Conservation (phyloP, 345 rosid species). For the Xanthoceras sorbifolium region DNA sequence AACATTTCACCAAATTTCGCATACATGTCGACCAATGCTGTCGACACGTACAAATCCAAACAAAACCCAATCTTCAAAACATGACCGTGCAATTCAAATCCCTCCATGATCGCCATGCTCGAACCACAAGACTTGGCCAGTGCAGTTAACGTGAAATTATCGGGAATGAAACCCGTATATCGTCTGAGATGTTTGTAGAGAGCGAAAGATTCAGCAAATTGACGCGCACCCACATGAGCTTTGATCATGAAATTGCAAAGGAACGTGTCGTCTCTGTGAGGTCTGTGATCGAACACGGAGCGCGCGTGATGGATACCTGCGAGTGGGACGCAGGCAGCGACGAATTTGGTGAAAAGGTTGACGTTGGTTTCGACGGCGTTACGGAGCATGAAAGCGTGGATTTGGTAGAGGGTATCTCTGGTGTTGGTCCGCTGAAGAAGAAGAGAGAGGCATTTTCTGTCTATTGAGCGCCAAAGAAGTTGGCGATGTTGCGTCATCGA, state of each 20-base stretch:
- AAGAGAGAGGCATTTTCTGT: slow-evolving; percentile 54
- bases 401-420: slow-evolving; percentile 45
- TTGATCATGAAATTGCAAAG: slow-evolving; percentile 76
- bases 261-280: slow-evolving; percentile 52
- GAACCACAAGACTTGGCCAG: slow-evolving; percentile 55
- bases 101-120: slow-evolving; percentile 44
- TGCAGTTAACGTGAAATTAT: slow-evolving; percentile 58
- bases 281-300: slow-evolving; percentile 50
- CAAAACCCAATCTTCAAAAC: slow-evolving; percentile 55
- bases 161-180: slow-evolving; percentile 49
- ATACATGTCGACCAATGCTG: slow-evolving; percentile 72
- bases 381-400: slow-evolving; percentile 68
- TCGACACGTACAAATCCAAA: slow-evolving; percentile 61
- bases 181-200: slow-evolving; percentile 55
- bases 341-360: slow-evolving; percentile 60
- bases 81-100: slow-evolving; percentile 55
- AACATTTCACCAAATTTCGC: slow-evolving; percentile 51
- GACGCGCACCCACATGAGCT: slow-evolving; percentile 45
- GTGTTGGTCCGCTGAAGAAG: slow-evolving; percentile 42
- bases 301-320: slow-evolving; percentile 53
- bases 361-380: slow-evolving; percentile 56
- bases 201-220: slow-evolving; percentile 41
- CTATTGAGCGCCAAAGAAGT: slow-evolving; percentile 48
- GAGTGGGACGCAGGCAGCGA: slow-evolving; percentile 38
- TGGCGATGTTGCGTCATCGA: slow-evolving; percentile 21